These are phyloP conservation scores for Stereocaulon alpinum DNA, from an alignment of 495 filamentous ascomycete species.

Conservation along the genomic window DNA sequence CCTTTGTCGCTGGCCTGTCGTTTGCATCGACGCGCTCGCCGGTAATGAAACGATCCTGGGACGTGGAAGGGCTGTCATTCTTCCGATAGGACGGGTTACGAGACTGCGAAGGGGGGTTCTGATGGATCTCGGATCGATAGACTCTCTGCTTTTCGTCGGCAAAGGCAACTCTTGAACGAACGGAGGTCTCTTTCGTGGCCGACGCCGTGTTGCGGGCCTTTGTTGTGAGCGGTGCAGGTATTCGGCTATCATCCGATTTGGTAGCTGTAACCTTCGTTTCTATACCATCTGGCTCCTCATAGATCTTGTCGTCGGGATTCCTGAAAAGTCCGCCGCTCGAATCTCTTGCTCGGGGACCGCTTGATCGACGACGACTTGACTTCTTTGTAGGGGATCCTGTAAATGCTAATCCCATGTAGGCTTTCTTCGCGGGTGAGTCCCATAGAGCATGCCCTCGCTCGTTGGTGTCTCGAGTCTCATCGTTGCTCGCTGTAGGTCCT, in stretches of 20 bases:
- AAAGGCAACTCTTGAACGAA: conserved; percentile 36
- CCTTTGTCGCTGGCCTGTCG: conserved; percentile 41
- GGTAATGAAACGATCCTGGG: conserved; percentile 14
- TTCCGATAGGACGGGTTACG: conserved; percentile 61
- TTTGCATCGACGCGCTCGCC: conserved; percentile 19
- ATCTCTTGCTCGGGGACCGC: conserved; percentile 28
- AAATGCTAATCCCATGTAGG: conserved; percentile 22
- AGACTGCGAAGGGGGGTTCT: conserved; percentile 65
- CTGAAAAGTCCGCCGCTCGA: conserved; percentile 38
- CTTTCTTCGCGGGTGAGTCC: conserved; percentile 26
- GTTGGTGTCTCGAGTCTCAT: background rate
- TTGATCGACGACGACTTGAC: conserved; percentile 21
- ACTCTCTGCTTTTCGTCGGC: conserved; percentile 41
- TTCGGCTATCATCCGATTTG: conserved; percentile 30
- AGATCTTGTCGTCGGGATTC: conserved; percentile 71
- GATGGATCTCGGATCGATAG: conserved; percentile 62
- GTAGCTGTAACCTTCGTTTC: conserved; percentile 11
- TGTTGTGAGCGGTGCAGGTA: conserved; percentile 42
- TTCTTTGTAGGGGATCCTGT: conserved; percentile 1
- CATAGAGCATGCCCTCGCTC: conserved; percentile 16
- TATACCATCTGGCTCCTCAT: conserved; percentile 60
- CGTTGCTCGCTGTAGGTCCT: background rate
- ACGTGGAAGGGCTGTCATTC: conserved; percentile 41
- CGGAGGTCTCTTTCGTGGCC: conserved; percentile 27
- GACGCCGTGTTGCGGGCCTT: conserved; percentile 50